Evolutionary conservation across 768 basidiomycete species (phyloP).

Genomic region (Hygrophorus pudorinus): DNA sequence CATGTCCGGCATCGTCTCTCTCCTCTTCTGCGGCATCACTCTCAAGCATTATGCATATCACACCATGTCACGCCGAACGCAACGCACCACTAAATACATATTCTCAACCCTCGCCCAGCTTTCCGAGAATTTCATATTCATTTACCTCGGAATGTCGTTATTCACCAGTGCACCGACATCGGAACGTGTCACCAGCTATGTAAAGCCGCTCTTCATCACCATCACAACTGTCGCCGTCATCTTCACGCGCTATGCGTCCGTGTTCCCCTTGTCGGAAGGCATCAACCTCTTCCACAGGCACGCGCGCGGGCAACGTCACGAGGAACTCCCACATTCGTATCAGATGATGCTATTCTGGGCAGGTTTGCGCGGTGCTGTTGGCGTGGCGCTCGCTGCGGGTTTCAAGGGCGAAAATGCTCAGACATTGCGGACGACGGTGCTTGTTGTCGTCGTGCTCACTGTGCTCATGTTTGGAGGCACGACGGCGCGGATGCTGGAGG

Average conservation of each 20-base stretch:
- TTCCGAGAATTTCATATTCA: constrained; percentile 98
- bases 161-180: constrained; percentile 82
- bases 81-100: constrained; percentile 90
- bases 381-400: constrained; percentile 93
- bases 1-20: constrained; percentile 94
- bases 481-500: constrained; percentile 93
- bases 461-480: constrained; percentile 95
- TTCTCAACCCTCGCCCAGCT: constrained; percentile 91
- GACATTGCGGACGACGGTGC: constrained; percentile 85
- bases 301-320: constrained; percentile 73
- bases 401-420: constrained; percentile 92
- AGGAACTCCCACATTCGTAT: constrained; percentile 94
- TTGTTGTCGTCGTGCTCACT: constrained; percentile 92
- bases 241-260: constrained; percentile 91
- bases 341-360: constrained; percentile 99
- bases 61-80: constrained; percentile 94
- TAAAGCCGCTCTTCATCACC: constrained; percentile 91
- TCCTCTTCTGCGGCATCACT: constrained; percentile 97
- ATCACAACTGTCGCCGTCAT: constrained; percentile 88
- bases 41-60: constrained; percentile 99
- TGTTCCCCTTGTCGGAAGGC: constrained; percentile 88
- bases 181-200: constrained; percentile 70
- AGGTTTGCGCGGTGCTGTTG: constrained; percentile 91
- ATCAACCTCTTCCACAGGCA: constrained; percentile 91
- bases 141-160: constrained; percentile 94